phyloP scores from a whole-genome alignment of 2,329 filamentous ascomycete species.

The Fusarium chaquense region DNA sequence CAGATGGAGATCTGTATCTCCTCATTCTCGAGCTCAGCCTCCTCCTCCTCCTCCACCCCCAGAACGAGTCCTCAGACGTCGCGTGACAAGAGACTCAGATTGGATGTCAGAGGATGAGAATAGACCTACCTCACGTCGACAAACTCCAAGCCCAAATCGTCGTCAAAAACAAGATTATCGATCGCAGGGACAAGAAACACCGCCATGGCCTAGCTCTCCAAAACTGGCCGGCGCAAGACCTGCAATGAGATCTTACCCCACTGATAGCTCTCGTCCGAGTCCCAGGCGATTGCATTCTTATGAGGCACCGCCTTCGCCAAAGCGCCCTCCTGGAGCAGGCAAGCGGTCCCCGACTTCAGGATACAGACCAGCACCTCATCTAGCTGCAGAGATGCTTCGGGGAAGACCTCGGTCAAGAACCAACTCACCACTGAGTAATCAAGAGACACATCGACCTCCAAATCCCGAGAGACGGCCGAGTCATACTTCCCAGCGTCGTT shows the following conservation, averaged over 20 bases:
- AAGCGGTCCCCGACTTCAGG: constrained; percentile 26
- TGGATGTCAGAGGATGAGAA: constrained; percentile 43
- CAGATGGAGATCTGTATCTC: constrained; percentile 35
- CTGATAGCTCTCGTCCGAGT: constrained; percentile 30
- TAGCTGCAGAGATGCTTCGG: constrained; percentile 21
- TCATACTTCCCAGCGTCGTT: neutral
- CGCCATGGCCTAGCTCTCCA: constrained; percentile 4
- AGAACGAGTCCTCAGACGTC: constrained; percentile 20
- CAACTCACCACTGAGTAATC: constrained; percentile 1
- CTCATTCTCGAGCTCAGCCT: constrained; percentile 20
- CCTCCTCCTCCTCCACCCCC: constrained; percentile 3
- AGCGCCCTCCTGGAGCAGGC: neutral
- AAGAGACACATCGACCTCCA: neutral
- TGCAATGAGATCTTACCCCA: constrained; percentile 29
- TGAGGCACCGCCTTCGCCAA: constrained; percentile 26
- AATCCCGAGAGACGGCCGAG: constrained; percentile 1
- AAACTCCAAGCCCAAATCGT: constrained; percentile 23
- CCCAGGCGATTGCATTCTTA: constrained; percentile 32
- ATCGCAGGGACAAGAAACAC: constrained; percentile 6
- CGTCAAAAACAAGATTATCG: constrained; percentile 8
- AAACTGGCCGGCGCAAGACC: constrained; percentile 13
- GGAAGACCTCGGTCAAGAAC: constrained; percentile 32
- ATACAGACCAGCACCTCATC: constrained; percentile 21
- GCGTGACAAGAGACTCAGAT: constrained; percentile 40
- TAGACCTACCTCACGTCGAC: constrained; percentile 29